Base-by-base conservation (phyloP, 495 filamentous ascomycete species). In the Antarctomyces pellizariae region DNA sequence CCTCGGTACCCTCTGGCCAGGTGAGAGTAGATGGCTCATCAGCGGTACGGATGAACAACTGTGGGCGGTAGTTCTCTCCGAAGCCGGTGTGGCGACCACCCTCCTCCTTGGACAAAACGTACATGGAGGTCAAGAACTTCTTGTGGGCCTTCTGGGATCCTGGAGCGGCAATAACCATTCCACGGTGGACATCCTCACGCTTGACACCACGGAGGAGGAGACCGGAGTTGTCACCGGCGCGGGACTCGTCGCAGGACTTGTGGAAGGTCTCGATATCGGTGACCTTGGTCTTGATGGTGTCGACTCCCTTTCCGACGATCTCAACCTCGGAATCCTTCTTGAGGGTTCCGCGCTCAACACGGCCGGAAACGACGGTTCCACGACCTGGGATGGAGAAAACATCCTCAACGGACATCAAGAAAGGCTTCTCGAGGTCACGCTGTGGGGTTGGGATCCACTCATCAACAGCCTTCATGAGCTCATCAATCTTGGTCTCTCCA, bases 241-340 rank as follows among this genome's bases (percentile, higher is more conserved):
- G 64, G 33, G 79, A 78, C 53, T 90, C 78, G 28, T 86, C 78
- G 52, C 83, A 90, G 25, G 76, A 79, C 63, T 97, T 97, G 65
- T 95, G 89, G 65, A 97, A 97, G 33, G 82, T 95, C 60, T 97
- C 86, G 46, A 95, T 92, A 44, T 95, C 86, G 42, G 86, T 97
- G 32, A 97, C 83, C 60, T 92, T 95, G 46, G 89, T 93, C 66
- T 86, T 91, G 57, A 91, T 76, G 34, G 77, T 56, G 12, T 56
- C 54, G 21, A 49, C 50, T 37, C 65, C 62, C 52, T 78, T 86
- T 43, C 86, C 86, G 38, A 95, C 57, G 35, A 97, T 64, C 58
- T 97, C 86, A 30, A 97, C 71, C 43, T 97, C 86, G 26, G 60
- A 53, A 50, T 93, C 89, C 56, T 64, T 75, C 71, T 89, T 93